phyloP scores from a whole-genome alignment of 805 yeast species.

The Tetrapisispora arboricola region DNA sequence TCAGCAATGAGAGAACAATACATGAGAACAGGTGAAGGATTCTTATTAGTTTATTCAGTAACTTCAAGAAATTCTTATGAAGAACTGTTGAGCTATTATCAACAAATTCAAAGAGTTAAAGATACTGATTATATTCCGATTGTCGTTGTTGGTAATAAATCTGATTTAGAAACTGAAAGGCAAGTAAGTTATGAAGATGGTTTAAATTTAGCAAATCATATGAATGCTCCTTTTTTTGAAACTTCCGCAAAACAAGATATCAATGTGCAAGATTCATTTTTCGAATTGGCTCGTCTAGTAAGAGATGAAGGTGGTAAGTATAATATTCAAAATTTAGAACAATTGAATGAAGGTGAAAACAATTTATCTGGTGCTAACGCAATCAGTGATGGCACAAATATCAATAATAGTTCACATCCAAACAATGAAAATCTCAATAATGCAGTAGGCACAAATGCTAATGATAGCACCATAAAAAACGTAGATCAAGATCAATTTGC shows the following conservation, averaged over 20 bases:
- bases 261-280: conserved; percentile 82
- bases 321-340: conserved; percentile 8
- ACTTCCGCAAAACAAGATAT: conserved; percentile 87
- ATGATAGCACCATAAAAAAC: background rate
- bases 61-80: conserved; percentile 79
- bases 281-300: conserved; percentile 52
- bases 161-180: conserved; percentile 66
- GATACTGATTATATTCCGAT: conserved; percentile 69
- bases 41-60: conserved; percentile 77
- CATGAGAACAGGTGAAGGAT: conserved; percentile 95
- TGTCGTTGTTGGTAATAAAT: conserved; percentile 68
- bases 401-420: background rate
- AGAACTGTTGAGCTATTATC: conserved; percentile 70
- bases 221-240: conserved; percentile 72
- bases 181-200: conserved; percentile 67
- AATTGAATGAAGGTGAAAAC: conserved; percentile 4
- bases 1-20: conserved; percentile 89
- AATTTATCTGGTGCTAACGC: background rate
- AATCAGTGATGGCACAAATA: background rate
- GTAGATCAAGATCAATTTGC: background rate
- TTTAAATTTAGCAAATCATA: conserved; percentile 46
- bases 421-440: background rate
- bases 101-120: conserved; percentile 70
- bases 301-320: conserved; percentile 30
- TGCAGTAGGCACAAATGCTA: background rate